Evolutionary conservation across 805 yeast species (phyloP).

Genomic region (Saccharomycopsis malanga): DNA sequence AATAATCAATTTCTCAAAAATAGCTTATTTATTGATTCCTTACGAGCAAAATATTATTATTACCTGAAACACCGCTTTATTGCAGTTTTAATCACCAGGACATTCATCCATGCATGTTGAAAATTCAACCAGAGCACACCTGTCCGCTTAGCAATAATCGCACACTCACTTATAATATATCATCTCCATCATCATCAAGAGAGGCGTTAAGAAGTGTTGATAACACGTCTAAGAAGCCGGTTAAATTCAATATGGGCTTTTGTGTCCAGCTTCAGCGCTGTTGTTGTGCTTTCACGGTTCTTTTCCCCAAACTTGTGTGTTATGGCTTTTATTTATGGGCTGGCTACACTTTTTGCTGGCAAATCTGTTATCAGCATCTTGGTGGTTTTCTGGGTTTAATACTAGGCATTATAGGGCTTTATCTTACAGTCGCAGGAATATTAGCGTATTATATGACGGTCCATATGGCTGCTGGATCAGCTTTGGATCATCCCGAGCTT

Average conservation of each 20-base stretch:
- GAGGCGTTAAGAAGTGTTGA: too few relatives aligned
- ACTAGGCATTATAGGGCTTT: slow-evolving; percentile 25
- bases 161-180: too few relatives aligned
- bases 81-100: too few relatives aligned
- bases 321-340: slow-evolving; percentile 41
- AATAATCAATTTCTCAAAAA: too few relatives aligned
- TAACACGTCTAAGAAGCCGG: too few relatives aligned
- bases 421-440: slow-evolving; percentile 32
- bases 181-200: too few relatives aligned
- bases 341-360: slow-evolving; percentile 31
- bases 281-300: slow-evolving; percentile 30
- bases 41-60: too few relatives aligned
- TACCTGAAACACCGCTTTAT: too few relatives aligned
- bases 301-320: slow-evolving; percentile 44
- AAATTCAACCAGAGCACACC: too few relatives aligned
- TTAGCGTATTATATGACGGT: slow-evolving; percentile 42
- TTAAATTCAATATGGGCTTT: background rate
- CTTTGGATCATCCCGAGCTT: slow-evolving; percentile 39
- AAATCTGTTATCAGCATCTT: slow-evolving; percentile 26
- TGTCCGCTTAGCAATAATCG: too few relatives aligned
- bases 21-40: too few relatives aligned
- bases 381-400: slow-evolving; percentile 19
- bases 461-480: slow-evolving; percentile 47
- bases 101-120: too few relatives aligned
- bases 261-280: slow-evolving; percentile 16